phyloP scores from a whole-genome alignment of 2,329 filamentous ascomycete species.

The Ilyonectria mors-panacis region DNA sequence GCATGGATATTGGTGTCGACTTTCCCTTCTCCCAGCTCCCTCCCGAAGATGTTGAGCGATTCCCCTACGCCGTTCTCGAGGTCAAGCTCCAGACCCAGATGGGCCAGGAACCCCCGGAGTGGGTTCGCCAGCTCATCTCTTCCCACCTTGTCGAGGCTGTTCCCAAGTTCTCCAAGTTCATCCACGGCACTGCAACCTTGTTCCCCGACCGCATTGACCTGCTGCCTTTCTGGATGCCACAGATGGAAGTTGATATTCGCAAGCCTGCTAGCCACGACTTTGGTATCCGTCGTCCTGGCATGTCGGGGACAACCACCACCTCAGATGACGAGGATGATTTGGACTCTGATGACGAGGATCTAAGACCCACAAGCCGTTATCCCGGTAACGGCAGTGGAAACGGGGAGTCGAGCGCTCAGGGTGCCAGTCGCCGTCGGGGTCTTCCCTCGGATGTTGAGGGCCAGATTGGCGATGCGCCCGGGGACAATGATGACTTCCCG shows the following conservation, averaged over 20 bases:
- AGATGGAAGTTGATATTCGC: constrained; percentile 98
- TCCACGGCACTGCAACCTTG: constrained; percentile 90
- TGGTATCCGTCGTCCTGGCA: constrained; percentile 86
- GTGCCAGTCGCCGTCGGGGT: constrained; percentile 55
- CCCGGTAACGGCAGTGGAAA: constrained; percentile 40
- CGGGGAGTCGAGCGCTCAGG: constrained; percentile 58
- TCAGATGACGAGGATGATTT: constrained; percentile 82
- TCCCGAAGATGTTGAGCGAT: constrained; percentile 86
- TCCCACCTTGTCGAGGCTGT: constrained; percentile 99
- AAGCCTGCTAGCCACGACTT: constrained; percentile 92
- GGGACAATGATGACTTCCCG: constrained; percentile 79
- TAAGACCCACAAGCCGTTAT: constrained; percentile 29
- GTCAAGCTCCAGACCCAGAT: constrained; percentile 98
- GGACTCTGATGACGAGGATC: constrained; percentile 77
- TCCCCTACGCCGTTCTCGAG: constrained; percentile 96
- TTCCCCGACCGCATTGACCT: constrained; percentile 91
- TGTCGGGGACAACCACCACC: constrained; percentile 83
- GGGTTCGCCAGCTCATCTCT: constrained; percentile 93
- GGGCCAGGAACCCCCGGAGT: constrained; percentile 94
- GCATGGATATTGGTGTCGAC: constrained; percentile 98
- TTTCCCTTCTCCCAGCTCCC: constrained; percentile 93
- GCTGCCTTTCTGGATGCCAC: constrained; percentile 96
- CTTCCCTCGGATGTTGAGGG: constrained; percentile 81
- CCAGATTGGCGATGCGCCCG: constrained; percentile 76
- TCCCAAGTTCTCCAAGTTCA: constrained; percentile 99